These are phyloP conservation scores for Penicillium sp. DNA, from an alignment of 2,329 filamentous ascomycete genomes.

Conservation along the genomic window DNA sequence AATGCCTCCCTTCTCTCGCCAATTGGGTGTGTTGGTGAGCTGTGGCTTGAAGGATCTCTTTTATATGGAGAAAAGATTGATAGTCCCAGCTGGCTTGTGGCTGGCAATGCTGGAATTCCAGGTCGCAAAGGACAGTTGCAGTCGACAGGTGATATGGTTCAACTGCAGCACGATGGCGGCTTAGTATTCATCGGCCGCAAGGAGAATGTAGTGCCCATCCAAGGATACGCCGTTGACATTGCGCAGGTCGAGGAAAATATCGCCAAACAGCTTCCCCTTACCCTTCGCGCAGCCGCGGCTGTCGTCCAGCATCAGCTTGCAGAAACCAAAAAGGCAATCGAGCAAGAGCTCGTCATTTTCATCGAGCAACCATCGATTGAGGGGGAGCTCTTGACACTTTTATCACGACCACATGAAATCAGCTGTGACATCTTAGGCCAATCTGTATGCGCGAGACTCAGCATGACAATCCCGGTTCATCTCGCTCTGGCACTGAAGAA, in stretches of 20 bases:
- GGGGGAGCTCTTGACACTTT: constrained; percentile 32
- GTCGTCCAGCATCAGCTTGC: constrained; percentile 22
- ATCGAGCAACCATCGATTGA: constrained; percentile 35
- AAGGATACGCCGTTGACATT: constrained; percentile 47
- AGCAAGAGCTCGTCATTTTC: constrained; percentile 33
- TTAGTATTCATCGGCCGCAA: constrained; percentile 39
- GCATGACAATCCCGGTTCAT: constrained; percentile 31
- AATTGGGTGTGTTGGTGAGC: constrained; percentile 44
- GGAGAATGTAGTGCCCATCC: constrained; percentile 35
- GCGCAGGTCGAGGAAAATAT: constrained; percentile 47
- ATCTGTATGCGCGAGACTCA: constrained; percentile 18
- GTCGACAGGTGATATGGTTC: constrained; percentile 39
- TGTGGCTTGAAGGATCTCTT: constrained; percentile 47
- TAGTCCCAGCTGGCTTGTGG: constrained; percentile 31
- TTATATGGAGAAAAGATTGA: constrained; percentile 30
- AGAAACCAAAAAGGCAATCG: constrained; percentile 14
- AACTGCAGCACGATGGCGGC: constrained; percentile 32
- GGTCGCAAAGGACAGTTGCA: constrained; percentile 39
- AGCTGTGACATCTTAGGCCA: constrained; percentile 16
- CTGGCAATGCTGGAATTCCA: constrained; percentile 35
- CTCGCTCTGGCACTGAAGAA: constrained; percentile 44
- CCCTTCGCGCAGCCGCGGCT: constrained; percentile 33
- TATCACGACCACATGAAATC: constrained; percentile 30
- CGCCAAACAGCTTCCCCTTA: constrained; percentile 37
- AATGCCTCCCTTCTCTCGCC: constrained; percentile 45